Evolutionary conservation across 805 yeast genomes (phyloP).

Genomic region (Candida pseudoglaebosa): DNA sequence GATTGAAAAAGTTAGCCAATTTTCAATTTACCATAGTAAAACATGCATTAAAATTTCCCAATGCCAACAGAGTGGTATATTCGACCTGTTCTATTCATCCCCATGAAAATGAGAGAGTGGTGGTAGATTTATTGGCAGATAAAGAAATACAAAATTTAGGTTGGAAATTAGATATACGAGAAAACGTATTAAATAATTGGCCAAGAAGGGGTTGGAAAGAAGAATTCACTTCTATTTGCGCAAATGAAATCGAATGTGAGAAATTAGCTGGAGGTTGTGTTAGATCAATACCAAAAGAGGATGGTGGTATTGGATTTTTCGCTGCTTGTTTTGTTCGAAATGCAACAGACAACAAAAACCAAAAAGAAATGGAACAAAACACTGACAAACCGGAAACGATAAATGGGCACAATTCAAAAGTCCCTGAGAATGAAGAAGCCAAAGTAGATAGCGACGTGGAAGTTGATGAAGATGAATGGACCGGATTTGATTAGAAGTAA

Average conservation of each 20-base stretch:
- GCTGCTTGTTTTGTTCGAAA: conserved; percentile 79
- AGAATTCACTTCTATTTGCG: conserved; percentile 54
- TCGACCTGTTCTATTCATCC: conserved; percentile 95
- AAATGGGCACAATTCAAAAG: conserved; percentile 3
- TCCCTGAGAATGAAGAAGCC: conserved; percentile 2
- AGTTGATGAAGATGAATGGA: conserved; percentile 14
- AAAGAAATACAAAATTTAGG: conserved; percentile 59
- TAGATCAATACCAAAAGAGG: conserved; percentile 77
- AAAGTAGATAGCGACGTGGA: conserved; percentile 2
- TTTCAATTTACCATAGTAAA: conserved; percentile 86
- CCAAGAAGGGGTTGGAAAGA: conserved; percentile 73
- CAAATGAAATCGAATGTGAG: conserved; percentile 36
- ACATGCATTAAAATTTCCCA: conserved; percentile 83
- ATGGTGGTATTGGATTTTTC: conserved; percentile 98
- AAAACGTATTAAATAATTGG: conserved; percentile 78
- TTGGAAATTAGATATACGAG: conserved; percentile 65
- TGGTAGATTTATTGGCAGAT: conserved; percentile 69
- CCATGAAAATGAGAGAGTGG: conserved; percentile 92
- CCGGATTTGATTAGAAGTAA: conserved; percentile 16
- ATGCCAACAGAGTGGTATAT: conserved; percentile 74
- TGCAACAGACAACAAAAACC: conserved; percentile 2
- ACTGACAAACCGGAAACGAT: conserved; percentile 1
- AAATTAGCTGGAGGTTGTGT: conserved; percentile 79
- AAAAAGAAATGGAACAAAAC: conserved; percentile 1
- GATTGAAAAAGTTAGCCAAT: conserved; percentile 71